phyloP scores from a whole-genome alignment of 176 grass and related monocot species.

The Juncus inflexus region DNA sequence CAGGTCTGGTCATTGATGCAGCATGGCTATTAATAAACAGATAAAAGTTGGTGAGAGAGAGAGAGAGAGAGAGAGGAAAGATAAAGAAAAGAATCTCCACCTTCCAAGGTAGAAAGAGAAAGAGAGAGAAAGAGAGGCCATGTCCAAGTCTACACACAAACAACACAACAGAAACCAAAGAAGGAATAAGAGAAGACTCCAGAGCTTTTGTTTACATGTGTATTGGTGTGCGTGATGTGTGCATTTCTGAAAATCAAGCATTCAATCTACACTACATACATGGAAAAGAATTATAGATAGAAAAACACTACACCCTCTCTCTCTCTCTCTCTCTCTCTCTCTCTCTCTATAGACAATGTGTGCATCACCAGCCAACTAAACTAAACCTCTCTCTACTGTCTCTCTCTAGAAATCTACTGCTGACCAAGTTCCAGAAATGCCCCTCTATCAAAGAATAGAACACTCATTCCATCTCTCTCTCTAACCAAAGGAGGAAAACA shows the following conservation, averaged over 20 bases:
- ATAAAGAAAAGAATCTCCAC: slow-evolving; percentile 39
- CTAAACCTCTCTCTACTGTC: slow-evolving; percentile 26
- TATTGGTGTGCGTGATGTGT: slow-evolving; percentile 5
- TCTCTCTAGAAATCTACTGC: slow-evolving; percentile 39
- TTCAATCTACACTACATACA: slow-evolving; percentile 8
- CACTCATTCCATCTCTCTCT: slow-evolving; percentile 36
- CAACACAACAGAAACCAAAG: slow-evolving; percentile 15
- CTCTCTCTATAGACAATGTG: slow-evolving; percentile 26
- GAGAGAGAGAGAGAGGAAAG: background rate
- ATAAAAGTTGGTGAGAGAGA: slow-evolving; percentile 15
- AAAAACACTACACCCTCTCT: slow-evolving; percentile 10
- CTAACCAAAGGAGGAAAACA: slow-evolving; percentile 42
- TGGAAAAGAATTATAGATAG: slow-evolving; percentile 14
- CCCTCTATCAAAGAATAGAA: slow-evolving; percentile 34
- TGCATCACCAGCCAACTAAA: slow-evolving; percentile 33
- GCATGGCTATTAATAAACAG: slow-evolving; percentile 25
- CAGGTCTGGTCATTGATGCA: slow-evolving; percentile 3
- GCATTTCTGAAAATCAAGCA: slow-evolving; percentile 27
- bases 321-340: slow-evolving; percentile 20
- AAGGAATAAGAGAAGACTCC: background rate
- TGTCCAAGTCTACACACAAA: slow-evolving; percentile 21
- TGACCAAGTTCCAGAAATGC: slow-evolving; percentile 47
- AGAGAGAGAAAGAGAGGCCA: slow-evolving; percentile 21
- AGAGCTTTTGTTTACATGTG: slow-evolving; percentile 21
- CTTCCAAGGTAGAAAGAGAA: slow-evolving; percentile 34